Conservation (phyloP, 768 basidiomycete genomes). For the Daedaleopsis nitida region DNA sequence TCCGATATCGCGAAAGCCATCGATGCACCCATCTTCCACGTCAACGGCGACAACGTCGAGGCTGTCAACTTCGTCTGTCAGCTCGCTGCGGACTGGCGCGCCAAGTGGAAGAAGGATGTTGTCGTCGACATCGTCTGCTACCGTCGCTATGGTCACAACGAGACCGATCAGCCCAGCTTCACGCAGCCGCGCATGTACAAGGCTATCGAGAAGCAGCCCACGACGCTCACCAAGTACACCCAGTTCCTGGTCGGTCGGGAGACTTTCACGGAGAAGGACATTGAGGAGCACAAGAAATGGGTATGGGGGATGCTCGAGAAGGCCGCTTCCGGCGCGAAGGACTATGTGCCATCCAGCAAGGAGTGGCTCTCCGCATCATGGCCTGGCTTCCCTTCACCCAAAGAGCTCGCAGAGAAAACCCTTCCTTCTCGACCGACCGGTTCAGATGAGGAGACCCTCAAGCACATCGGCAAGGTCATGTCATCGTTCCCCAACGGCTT, state of each 20-base stretch:
- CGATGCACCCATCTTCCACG: constrained; percentile 98
- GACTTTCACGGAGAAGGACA: constrained; percentile 94
- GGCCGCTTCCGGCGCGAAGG: constrained; percentile 90
- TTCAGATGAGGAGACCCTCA: constrained; percentile 69
- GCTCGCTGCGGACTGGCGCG: constrained; percentile 96
- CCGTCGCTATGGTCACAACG: constrained; percentile 98
- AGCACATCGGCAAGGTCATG: constrained; percentile 84
- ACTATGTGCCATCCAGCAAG: constrained; percentile 91
- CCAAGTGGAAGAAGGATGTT: constrained; percentile 98
- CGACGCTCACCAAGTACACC: constrained; percentile 88
- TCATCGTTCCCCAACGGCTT: constrained; percentile 86
- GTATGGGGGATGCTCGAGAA: constrained; percentile 99
- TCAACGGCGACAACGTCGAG: constrained; percentile 98
- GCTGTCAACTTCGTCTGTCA: constrained; percentile 99
- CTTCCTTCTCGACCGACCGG: constrained; percentile 93
- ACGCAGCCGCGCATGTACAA: constrained; percentile 99
- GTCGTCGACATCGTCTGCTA: constrained; percentile 99
- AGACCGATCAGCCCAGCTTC: constrained; percentile 98
- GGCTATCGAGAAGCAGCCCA: constrained; percentile 92
- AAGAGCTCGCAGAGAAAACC: constrained; percentile 89
- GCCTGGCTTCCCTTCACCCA: constrained; percentile 98
- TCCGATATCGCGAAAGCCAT: constrained; percentile 99
- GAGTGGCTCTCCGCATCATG: constrained; percentile 99
- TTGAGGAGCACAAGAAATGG: constrained; percentile 99
- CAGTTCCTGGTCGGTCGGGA: constrained; percentile 88